phyloP scores from a whole-genome alignment of 192 early-diverging fungal species.

The Coemansia sp. region DNA sequence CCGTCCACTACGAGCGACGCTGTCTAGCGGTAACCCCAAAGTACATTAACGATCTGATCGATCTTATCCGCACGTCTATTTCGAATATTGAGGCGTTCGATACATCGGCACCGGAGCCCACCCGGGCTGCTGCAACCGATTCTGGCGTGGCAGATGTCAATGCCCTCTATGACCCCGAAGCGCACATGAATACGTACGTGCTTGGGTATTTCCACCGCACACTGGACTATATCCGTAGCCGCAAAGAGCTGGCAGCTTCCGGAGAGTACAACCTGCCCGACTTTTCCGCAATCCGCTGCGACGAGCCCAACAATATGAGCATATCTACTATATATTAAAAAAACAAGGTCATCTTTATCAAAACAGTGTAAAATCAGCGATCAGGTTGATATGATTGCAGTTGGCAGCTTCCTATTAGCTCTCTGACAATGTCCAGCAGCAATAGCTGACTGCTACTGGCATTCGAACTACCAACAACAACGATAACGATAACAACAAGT shows the following conservation, averaged over 20 bases:
- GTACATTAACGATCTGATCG: constrained; percentile 93
- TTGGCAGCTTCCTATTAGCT: no score
- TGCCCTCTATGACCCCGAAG: constrained; percentile 64
- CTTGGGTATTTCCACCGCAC: constrained; percentile 72
- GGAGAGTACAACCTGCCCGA: constrained; percentile 44
- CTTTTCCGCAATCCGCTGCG: constrained; percentile 55
- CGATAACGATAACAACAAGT: no score
- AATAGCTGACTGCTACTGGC: no score
- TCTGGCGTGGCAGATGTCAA: constrained; percentile 58
- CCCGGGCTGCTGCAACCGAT: constrained; percentile 51
- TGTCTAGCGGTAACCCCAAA: constrained; percentile 91
- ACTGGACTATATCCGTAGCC: constrained; percentile 63
- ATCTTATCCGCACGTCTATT: constrained; percentile 83
- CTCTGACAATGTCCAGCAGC: no score
- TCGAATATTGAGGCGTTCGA: constrained; percentile 74
- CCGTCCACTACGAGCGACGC: constrained; percentile 93
- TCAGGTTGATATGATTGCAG: no score
- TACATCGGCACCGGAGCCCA: constrained; percentile 56
- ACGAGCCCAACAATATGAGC: constrained; percentile 23
- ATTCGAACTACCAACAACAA: no score
- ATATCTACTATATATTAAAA: not conserved
- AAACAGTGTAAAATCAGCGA: no score
- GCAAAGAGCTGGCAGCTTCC: constrained; percentile 51
- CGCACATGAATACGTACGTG: constrained; percentile 66
- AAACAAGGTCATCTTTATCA: not conserved